Evolutionary conservation across 192 early-diverging fungal genomes (phyloP).

Genomic region (Podila epicladia): DNA sequence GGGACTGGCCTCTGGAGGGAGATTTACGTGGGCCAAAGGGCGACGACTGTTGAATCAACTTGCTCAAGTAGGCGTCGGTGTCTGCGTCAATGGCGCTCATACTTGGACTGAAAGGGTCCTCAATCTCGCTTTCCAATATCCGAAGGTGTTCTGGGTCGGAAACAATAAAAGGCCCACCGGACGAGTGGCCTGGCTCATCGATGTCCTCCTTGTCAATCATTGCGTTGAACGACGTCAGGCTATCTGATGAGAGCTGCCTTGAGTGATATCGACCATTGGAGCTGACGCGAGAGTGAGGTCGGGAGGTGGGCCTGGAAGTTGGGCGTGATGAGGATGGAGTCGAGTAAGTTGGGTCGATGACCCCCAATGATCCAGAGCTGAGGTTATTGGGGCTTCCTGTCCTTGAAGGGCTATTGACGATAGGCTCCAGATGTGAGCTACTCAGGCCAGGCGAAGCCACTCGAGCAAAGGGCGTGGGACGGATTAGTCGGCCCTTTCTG

Average conservation of each 20-base stretch:
- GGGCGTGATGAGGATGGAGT: constrained; percentile 47
- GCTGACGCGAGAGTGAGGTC: constrained; percentile 31
- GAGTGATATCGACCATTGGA: constrained; percentile 45
- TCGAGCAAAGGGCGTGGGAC: constrained; percentile 26
- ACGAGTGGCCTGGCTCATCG: constrained; percentile 13
- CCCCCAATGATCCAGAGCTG: constrained; percentile 26
- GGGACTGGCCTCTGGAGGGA: constrained; percentile 36
- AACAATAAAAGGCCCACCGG: constrained; percentile 35
- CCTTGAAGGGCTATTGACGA: constrained; percentile 19
- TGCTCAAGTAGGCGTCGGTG: constrained; percentile 36
- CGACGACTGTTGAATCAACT: constrained; percentile 35
- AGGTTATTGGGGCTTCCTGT: constrained; percentile 35
- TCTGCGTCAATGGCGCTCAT: constrained; percentile 47
- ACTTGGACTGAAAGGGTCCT: constrained; percentile 49
- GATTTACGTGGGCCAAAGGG: constrained; percentile 33
- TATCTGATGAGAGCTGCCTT: constrained; percentile 39
- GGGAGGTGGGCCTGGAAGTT: constrained; percentile 28
- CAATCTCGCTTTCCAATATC: constrained; percentile 47
- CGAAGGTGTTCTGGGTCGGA: constrained; percentile 43
- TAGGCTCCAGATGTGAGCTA: constrained; percentile 22
- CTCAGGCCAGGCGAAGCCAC: constrained; percentile 19
- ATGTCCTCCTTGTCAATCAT: constrained; percentile 41
- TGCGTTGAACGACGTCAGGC: constrained; percentile 42
- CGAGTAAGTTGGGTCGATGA: constrained; percentile 26
- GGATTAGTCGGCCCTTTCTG: neutral